phyloP scores from a whole-genome alignment of 805 yeast genomes.

The Starmerella riodocensis region DNA sequence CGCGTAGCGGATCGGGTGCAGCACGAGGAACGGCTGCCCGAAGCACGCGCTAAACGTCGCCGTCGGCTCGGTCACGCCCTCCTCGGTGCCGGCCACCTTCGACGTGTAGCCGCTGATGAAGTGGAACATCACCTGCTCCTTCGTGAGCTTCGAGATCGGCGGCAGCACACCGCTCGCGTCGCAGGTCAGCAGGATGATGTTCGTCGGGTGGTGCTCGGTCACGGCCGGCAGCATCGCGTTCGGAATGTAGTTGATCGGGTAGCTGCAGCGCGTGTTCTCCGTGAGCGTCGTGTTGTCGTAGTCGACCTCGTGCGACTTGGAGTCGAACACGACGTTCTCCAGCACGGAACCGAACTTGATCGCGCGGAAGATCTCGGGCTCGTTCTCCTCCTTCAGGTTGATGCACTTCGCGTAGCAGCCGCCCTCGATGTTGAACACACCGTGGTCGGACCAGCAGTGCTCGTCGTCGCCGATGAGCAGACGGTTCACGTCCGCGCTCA shows the following conservation, averaged over 20 bases:
- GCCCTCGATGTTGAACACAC: constrained; percentile 98
- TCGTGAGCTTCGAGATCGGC: constrained; percentile 85
- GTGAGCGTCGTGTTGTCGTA: constrained; percentile 71
- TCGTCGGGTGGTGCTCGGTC: constrained; percentile 81
- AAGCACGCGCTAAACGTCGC: constrained; percentile 97
- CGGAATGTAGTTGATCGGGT: constrained; percentile 94
- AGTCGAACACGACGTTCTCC: constrained; percentile 85
- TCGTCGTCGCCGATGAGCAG: constrained; percentile 94
- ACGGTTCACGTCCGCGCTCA: constrained; percentile 92
- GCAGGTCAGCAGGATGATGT: constrained; percentile 84
- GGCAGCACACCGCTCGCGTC: constrained; percentile 98
- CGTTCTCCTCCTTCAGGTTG: constrained; percentile 78
- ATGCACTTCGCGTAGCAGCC: constrained; percentile 98
- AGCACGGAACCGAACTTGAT: constrained; percentile 87
- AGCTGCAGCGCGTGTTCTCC: constrained; percentile 97
- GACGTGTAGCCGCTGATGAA: constrained; percentile 97
- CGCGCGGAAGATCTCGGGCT: constrained; percentile 94
- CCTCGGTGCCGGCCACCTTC: constrained; percentile 99
- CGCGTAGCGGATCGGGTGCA: constrained; percentile 97
- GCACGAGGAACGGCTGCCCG: constrained; percentile 96
- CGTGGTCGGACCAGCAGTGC: constrained; percentile 98
- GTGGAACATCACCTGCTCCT: constrained; percentile 97
- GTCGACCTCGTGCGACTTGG: constrained; percentile 66
- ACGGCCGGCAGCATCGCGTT: constrained; percentile 91
- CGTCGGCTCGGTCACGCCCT: constrained; percentile 95